phyloP scores from a whole-genome alignment of 2,329 filamentous ascomycete genomes.

The Ascochyta lentis region DNA sequence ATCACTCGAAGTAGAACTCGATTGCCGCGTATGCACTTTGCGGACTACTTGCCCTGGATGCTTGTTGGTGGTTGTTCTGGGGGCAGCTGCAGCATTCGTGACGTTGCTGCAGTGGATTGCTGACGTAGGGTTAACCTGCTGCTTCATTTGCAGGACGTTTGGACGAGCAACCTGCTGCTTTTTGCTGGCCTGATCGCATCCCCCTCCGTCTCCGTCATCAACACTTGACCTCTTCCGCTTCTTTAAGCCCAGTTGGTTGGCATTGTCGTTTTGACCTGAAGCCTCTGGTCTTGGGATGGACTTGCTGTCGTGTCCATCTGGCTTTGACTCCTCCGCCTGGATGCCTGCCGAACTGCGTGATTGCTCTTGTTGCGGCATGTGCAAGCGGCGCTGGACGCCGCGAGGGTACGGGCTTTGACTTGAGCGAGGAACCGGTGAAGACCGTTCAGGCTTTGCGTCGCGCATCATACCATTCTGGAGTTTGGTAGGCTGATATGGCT shows the following conservation, averaged over 20 bases:
- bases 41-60: background rate
- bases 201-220: background rate
- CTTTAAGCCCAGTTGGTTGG: background rate
- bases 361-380: background rate
- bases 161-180: background rate
- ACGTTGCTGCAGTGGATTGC: background rate
- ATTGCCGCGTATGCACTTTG: background rate
- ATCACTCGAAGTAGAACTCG: background rate
- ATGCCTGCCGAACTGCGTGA: background rate
- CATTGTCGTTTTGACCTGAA: background rate
- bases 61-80: background rate
- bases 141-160: background rate
- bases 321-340: background rate
- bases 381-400: background rate
- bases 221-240: background rate
- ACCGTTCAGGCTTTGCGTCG: background rate
- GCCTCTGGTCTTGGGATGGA: background rate
- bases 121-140: background rate
- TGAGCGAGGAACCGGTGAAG: background rate
- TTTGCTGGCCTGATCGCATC: background rate
- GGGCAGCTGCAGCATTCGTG: background rate
- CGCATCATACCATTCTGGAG: background rate
- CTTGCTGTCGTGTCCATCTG: background rate
- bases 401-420: background rate
- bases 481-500: background rate